A percentile compares a stretch with the other conserved stretches of the same genome.
Evolutionary conservation across 2,329 filamentous ascomycete species (phyloP).

Genomic region (Aspergillus melleus): DNA sequence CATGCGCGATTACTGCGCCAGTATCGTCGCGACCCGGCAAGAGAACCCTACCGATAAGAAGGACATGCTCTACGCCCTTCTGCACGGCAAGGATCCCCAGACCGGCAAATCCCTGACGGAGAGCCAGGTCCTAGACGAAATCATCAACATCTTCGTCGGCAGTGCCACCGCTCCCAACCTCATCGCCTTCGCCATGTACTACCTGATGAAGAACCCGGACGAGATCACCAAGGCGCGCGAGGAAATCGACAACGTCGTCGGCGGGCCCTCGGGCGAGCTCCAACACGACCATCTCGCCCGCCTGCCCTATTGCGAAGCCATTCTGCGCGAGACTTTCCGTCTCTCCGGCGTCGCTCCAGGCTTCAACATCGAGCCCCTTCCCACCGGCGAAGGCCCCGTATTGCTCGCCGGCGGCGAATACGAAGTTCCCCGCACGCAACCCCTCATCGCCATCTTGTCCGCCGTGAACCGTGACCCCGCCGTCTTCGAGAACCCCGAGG

Average conservation of each 20-base stretch:
- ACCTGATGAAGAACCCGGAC: constrained; percentile 63
- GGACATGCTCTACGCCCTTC: constrained; percentile 62
- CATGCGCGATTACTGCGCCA: constrained; percentile 57
- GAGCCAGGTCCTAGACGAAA: constrained; percentile 65
- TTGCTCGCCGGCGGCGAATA: constrained; percentile 63
- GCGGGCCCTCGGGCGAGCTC: constrained; percentile 17
- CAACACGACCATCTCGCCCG: constrained; percentile 59
- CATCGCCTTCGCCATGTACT: constrained; percentile 65
- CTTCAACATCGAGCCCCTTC: constrained; percentile 56
- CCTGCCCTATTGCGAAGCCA: constrained; percentile 66
- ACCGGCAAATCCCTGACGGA: constrained; percentile 60
- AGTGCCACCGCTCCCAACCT: constrained; percentile 72
- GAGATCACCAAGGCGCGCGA: constrained; percentile 61
- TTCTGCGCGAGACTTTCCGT: constrained; percentile 66
- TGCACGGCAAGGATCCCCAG: constrained; percentile 61
- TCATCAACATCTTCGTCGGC: constrained; percentile 64
- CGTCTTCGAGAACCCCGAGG: constrained; percentile 64
- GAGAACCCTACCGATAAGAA: constrained; percentile 56
- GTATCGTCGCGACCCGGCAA: constrained; percentile 59
- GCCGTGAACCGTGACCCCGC: constrained; percentile 63
- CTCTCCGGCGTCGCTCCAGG: constrained; percentile 61
- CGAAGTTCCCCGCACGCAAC: constrained; percentile 54
- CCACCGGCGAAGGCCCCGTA: constrained; percentile 42
- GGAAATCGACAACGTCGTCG: constrained; percentile 60
- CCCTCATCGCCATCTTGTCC: constrained; percentile 54